Evolutionary conservation across 768 basidiomycete genomes (phyloP).

Genomic region (Obba rivulosa): DNA sequence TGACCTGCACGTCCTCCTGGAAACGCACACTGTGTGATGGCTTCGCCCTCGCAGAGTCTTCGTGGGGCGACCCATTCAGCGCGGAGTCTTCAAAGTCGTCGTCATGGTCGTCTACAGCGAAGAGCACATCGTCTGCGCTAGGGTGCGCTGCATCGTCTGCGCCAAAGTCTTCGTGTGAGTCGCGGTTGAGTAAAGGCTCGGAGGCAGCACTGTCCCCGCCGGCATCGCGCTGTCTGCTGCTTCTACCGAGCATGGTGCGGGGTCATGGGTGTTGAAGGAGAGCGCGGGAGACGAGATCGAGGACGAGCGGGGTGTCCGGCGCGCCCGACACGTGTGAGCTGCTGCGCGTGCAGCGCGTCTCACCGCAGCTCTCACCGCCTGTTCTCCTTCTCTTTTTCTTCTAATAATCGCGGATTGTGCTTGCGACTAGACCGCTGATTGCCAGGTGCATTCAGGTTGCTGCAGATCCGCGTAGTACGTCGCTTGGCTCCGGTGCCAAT

Average conservation of each 20-base stretch:
- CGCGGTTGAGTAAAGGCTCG: constrained; percentile 50
- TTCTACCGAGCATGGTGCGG: constrained; percentile 20
- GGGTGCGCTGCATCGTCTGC: constrained; percentile 12
- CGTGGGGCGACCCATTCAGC: constrained; percentile 11
- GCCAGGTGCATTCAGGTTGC: too few relatives aligned
- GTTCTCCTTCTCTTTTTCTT: too few relatives aligned
- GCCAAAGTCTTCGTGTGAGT: constrained; percentile 37
- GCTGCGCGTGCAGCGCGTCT: neutral
- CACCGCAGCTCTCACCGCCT: too few relatives aligned
- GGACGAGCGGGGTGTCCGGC: neutral
- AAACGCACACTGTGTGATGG: constrained; percentile 48
- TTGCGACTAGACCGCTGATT: too few relatives aligned
- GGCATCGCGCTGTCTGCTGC: constrained; percentile 11
- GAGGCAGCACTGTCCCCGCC: constrained; percentile 36
- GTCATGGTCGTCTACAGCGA: constrained; percentile 50
- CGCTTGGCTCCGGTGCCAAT: too few relatives aligned
- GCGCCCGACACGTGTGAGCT: neutral
- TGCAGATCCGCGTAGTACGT: too few relatives aligned
- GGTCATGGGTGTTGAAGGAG: constrained; percentile 3
- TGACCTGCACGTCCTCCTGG: constrained; percentile 62
- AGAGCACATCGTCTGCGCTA: constrained; percentile 34
- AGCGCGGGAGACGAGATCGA: neutral
- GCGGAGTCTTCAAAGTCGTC: constrained; percentile 33
- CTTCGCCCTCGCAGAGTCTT: constrained; percentile 19
- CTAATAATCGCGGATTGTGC: too few relatives aligned